Base-by-base conservation (phyloP, 2,329 filamentous ascomycete species). In the Diplodia mutila region DNA sequence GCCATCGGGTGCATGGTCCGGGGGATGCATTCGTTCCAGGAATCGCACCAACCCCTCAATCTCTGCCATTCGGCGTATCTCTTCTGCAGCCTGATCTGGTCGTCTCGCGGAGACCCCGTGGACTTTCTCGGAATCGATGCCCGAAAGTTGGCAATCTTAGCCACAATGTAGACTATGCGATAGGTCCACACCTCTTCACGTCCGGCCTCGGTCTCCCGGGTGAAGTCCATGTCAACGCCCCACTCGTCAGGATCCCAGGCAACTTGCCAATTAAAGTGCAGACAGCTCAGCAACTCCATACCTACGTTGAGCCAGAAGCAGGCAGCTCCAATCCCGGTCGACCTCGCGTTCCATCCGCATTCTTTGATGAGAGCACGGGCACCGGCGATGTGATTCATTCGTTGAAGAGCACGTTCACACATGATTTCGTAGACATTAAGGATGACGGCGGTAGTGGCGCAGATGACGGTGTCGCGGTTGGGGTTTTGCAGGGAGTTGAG, bases 251-350 rank as follows among this genome's bases (percentile, higher is more conserved):
- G 94, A 65, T 97, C 89, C 92, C 93, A 97, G 0, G 92, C 89
- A 14, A 93, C 88, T 71, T 89, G 87, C 91, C 92, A 97, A 76
- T 94, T 93, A 79, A 93, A 93, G 71, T 92, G 90, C 18, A 97
- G 83, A 77, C 93, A 97, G 70, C 89, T 92, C 32, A 97, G 83
- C n/a, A 97, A 84, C 76, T 98, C 94, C 85, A 97, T 91, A 18
- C 90, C 91, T 18, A 97, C 89, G 73, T 96, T 97, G 46, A 97
- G 83, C 94, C 94, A 97, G 80, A 97, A 97, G 77, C 94, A 97
- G 0, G 94, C 93, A 0, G 89, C 87, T 0, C 93, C 94, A 23
- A 97, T 87, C 0, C 94, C 93, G 1, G 85, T 86, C 42, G 91
- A 91, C 69, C 85, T 87, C 0, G 92, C 92, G 73, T 92, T 90